Evolutionary conservation across 805 yeast genomes (phyloP).

Genomic region (Ogataea corticis): DNA sequence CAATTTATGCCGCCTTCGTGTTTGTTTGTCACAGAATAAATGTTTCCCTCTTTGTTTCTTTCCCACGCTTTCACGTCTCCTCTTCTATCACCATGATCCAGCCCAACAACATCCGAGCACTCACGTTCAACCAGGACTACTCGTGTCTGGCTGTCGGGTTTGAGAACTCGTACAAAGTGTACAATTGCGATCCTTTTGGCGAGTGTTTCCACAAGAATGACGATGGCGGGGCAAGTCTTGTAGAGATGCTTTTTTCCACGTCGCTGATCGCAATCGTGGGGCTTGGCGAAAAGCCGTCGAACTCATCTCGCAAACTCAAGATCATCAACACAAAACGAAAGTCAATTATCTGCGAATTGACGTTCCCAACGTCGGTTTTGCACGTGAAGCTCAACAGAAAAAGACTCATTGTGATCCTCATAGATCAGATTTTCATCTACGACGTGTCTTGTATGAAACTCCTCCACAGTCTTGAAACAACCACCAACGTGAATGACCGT

Average conservation of each 20-base stretch:
- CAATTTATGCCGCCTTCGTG: too few species aligned
- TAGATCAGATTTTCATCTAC: conserved; percentile 82
- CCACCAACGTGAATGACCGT: conserved; percentile 29
- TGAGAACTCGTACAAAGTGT: conserved; percentile 65
- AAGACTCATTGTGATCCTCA: conserved; percentile 72
- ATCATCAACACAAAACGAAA: conserved; percentile 81
- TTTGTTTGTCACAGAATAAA: too few species aligned
- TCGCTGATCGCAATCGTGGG: conserved; percentile 85
- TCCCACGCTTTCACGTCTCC: not conserved
- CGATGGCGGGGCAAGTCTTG: conserved; percentile 62
- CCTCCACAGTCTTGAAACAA: conserved; percentile 65
- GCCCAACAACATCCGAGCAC: conserved; percentile 12
- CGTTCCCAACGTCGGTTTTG: conserved; percentile 76
- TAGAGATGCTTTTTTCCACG: conserved; percentile 90
- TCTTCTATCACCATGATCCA: conserved; percentile 7
- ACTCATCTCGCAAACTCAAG: conserved; percentile 79
- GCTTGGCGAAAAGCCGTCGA: conserved; percentile 63
- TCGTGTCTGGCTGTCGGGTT: conserved; percentile 78
- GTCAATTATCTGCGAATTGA: conserved; percentile 78
- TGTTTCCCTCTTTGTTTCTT: not conserved
- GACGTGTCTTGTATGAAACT: conserved; percentile 89
- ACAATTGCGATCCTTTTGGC: conserved; percentile 87
- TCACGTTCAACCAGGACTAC: conserved; percentile 81
- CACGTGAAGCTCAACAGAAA: conserved; percentile 79
- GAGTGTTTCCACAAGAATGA: conserved; percentile 52